Evolutionary conservation across 306 rosid species (phyloP).

Genomic region (Quercus gilva): DNA sequence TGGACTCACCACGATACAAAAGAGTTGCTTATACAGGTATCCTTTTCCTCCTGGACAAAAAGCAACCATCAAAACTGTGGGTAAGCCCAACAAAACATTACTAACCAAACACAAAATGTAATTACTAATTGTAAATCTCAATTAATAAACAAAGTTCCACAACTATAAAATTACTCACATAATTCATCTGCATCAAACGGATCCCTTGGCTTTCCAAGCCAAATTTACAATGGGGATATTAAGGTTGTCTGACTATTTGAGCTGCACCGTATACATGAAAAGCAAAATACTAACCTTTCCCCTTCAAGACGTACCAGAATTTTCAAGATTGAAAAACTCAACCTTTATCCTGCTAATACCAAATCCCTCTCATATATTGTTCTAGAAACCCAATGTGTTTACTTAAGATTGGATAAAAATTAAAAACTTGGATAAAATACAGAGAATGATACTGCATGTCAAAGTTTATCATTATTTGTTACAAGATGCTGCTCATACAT

Average conservation of each 20-base stretch:
- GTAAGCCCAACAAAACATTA: neutral
- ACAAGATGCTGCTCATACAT: conserved; percentile 62
- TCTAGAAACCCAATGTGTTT: too few species aligned
- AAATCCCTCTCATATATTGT: too few species aligned
- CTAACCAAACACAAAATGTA: neutral
- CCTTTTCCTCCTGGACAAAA: neutral
- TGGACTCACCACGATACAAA: too few species aligned
- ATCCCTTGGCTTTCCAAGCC: neutral
- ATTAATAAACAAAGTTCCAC: neutral
- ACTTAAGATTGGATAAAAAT: neutral
- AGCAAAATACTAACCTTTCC: neutral
- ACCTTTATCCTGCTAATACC: neutral
- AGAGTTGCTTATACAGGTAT: neutral
- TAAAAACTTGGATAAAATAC: neutral
- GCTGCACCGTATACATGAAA: neutral
- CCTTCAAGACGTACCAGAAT: neutral
- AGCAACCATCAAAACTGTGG: neutral
- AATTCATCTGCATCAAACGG: neutral
- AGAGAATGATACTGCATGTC: neutral
- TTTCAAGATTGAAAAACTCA: neutral
- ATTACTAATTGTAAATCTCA: neutral
- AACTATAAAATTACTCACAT: neutral
- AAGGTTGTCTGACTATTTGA: neutral
- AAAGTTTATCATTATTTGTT: conserved; percentile 14
- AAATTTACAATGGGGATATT: neutral